Base-by-base conservation (phyloP, 768 basidiomycete genomes). In the Heimioporus sp. region DNA sequence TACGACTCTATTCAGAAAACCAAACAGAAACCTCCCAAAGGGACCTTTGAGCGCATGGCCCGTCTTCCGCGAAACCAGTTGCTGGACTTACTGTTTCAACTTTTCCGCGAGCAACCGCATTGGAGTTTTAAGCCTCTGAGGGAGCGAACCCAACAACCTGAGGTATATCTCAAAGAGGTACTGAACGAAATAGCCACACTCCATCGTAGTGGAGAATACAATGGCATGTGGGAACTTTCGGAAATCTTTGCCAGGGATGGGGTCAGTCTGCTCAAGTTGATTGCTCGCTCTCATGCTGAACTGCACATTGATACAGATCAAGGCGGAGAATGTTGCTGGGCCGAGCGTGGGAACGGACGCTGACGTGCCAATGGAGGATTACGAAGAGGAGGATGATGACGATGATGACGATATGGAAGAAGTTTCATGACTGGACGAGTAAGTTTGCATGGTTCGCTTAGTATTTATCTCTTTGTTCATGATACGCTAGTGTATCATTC, bases 41-140 rank as follows among this genome's bases (percentile, higher is more conserved):
- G 86, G 28, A 73, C 80, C 13, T 88, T 88, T 72, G 91, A 94
- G 69, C 87, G 90, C 59, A 88, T 90, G 82, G 86, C 89, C n/a
- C 90, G 94, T 65, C 85, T 97, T 72, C 91, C 92, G 7, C 79
- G 87, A 49, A 88, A 92, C 71, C 88, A 95, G 64, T 80, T 97
- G 9, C 77, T 92, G 67, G 92, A 97, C 67, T 72, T 86, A 49
- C 77, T 97, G 38, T 95, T 95, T 71, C 59, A 71, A 2, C 75
- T 85, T 7, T 98, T 95, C 76, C 79, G 81, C 53, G 84, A 92
- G 54, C 79, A 79, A 40, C 80, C 85, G n/a, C 84, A 83, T 46
- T 98, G 93, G 93, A 76, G 81, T 52, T 84, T 93, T 66, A 86
- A 85, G 57, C 73, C 80, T 2, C 72, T 93, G 48, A 81, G 90